Evolutionary conservation across 2,329 filamentous ascomycete species (phyloP), one percentile per base, ranked within the genome.

Genomic region (Aspergillus uvarum): DNA sequence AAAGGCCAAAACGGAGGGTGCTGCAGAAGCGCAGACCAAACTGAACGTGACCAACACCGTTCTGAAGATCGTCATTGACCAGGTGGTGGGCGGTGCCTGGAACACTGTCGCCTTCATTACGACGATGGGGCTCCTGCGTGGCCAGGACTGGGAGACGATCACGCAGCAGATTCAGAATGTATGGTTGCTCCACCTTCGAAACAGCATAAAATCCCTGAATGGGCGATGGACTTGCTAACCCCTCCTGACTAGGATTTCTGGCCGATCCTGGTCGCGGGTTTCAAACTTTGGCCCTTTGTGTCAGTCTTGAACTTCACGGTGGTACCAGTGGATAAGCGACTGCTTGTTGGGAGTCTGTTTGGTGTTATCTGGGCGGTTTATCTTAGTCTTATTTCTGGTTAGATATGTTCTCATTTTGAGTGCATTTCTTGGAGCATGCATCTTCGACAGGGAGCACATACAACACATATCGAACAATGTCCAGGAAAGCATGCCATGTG

Each of bases 61-160:
- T 32, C 80, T 80, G 63, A 88, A 88, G 66, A 82, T 87, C 60
- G 60, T 81, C 12, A 76, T 87, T 38, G 85, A 88, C 63, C 85
- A 87, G 68, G 82, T 82, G 0, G 54, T 87, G 22, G 84, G 84
- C 29, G 83, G 82, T 0, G 75, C 81, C 1, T 71, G 83, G 67
- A 87, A 86, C 68, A 87, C 82, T 1, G 72, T 81, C 32, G 74
- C 83, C 56, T 87, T 87, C 68, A 76, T 87, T 21, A 77, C 76
- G 14, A 83, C 79, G 14, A 84, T 87, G 71, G 81, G 79, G 7
- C 76, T 81, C 14, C 71, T 83, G 32, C 76, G 76, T 22, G 77
- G 76, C 0, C 68, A 76, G 19, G 64, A 69, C n/a, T 68, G 65
- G 51, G 72, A 68, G 12, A 65, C 64, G 1, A 72, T 79, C 48